phyloP scores from a whole-genome alignment of 768 basidiomycete species.

The Boletus vinaceobasis region DNA sequence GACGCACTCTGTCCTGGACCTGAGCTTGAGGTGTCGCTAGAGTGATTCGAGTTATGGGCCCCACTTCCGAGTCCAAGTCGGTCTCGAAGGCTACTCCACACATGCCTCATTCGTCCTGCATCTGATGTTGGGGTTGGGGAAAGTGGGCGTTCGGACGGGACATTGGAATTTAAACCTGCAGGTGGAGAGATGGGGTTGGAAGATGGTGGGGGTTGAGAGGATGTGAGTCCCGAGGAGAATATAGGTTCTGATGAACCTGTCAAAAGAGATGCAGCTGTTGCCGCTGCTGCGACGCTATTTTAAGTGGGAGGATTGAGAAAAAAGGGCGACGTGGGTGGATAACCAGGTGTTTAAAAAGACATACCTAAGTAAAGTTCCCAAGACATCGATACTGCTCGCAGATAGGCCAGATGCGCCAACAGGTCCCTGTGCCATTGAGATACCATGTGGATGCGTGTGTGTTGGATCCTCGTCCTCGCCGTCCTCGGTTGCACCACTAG shows the following conservation, averaged over 20 bases:
- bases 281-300: slow-evolving; percentile 80
- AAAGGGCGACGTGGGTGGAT: background rate
- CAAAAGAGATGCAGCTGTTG: slow-evolving; percentile 84
- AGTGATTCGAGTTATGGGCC: slow-evolving; percentile 10
- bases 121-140: slow-evolving; percentile 41
- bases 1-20: slow-evolving; percentile 5
- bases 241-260: slow-evolving; percentile 68
- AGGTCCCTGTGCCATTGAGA: slow-evolving; percentile 27
- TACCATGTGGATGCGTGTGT: slow-evolving; percentile 17
- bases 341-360: slow-evolving; percentile 9
- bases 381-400: slow-evolving; percentile 74
- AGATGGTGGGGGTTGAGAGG: slow-evolving; percentile 26
- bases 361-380: slow-evolving; percentile 80
- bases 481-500: slow-evolving; percentile 5
- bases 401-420: slow-evolving; percentile 43
- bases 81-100: slow-evolving; percentile 68
- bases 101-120: slow-evolving; percentile 51
- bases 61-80: slow-evolving; percentile 52
- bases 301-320: background rate
- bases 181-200: slow-evolving; percentile 14
- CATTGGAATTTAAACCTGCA: slow-evolving; percentile 5
- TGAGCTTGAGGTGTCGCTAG: slow-evolving; percentile 7
- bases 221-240: slow-evolving; percentile 52
- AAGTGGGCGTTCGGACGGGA: slow-evolving; percentile 33
- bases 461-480: slow-evolving; percentile 16